phyloP scores from a whole-genome alignment of 441 rosid species.

The Aleurites moluccanus region DNA sequence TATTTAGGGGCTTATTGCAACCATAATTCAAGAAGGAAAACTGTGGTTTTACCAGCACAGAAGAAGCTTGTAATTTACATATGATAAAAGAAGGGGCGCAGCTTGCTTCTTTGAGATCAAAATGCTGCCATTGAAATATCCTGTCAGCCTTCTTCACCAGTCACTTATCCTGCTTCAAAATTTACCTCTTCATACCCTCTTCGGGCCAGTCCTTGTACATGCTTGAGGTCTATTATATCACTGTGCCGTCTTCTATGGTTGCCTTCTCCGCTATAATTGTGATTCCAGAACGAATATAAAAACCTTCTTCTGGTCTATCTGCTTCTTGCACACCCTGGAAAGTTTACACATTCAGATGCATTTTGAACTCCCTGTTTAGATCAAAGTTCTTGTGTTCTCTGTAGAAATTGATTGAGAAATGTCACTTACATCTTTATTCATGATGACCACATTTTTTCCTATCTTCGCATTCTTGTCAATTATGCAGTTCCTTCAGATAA shows the following conservation, averaged over 20 bases:
- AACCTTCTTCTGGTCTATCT: conserved; percentile 76
- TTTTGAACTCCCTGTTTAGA: neutral
- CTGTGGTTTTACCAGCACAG: conserved; percentile 14
- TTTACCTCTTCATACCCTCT: neutral
- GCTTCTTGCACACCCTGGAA: conserved; percentile 86
- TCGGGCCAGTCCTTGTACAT: neutral
- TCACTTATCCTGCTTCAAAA: conserved; percentile 7
- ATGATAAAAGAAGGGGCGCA: conserved; percentile 6
- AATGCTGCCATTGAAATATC: conserved; percentile 29
- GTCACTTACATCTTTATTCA: conserved; percentile 65
- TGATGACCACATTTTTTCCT: conserved; percentile 75
- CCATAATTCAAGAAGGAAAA: neutral
- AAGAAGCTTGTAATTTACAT: conserved; percentile 30
- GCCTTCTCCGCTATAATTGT: conserved; percentile 82
- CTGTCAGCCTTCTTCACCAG: conserved; percentile 14
- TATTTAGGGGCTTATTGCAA: conserved; percentile 11
- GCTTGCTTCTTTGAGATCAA: conserved; percentile 26
- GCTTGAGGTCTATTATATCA: conserved; percentile 39
- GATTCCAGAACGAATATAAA: conserved; percentile 83
- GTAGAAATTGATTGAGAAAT: neutral
- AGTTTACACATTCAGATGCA: neutral
- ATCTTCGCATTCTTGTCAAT: conserved; percentile 90
- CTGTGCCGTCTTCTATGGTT: conserved; percentile 72
- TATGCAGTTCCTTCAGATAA: conserved; percentile 65
- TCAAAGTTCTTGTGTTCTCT: neutral